These are phyloP conservation scores for Diutina sp. DNA, from an alignment of 1,139 yeast genomes.

Conservation along the genomic window DNA sequence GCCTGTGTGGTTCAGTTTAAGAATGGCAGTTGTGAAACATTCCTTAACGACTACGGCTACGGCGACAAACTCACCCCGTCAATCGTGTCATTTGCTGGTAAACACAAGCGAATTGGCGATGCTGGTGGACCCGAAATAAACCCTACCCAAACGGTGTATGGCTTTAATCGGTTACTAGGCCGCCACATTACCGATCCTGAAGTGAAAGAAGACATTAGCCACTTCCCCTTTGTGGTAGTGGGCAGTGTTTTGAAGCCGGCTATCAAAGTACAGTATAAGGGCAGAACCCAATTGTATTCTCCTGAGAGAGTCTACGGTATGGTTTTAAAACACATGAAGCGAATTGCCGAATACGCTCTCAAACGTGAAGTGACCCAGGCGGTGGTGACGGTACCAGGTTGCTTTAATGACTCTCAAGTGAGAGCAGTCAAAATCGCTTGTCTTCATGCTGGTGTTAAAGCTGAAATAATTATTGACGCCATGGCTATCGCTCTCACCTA, in stretches of 20 bases:
- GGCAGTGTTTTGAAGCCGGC: slow-evolving; percentile 79
- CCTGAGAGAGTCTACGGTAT: slow-evolving; percentile 96
- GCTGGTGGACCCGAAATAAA: slow-evolving; percentile 98
- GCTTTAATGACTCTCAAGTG: slow-evolving; percentile 95
- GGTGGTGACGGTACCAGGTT: slow-evolving; percentile 93
- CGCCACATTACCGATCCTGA: slow-evolving; percentile 84
- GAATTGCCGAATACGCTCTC: slow-evolving; percentile 90
- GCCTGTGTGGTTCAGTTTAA: slow-evolving; percentile 72
- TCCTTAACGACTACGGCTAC: slow-evolving; percentile 68
- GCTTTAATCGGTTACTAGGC: slow-evolving; percentile 96
- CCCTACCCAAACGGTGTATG: slow-evolving; percentile 94
- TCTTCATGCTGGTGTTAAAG: slow-evolving; percentile 78
- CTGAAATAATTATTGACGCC: slow-evolving; percentile 95
- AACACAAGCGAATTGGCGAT: slow-evolving; percentile 97
- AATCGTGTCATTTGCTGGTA: slow-evolving; percentile 93
- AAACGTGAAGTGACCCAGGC: slow-evolving; percentile 92
- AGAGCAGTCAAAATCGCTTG: slow-evolving; percentile 98
- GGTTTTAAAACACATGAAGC: slow-evolving; percentile 97
- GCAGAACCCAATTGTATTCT: slow-evolving; percentile 85
- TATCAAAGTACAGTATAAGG: slow-evolving; percentile 89
- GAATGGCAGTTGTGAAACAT: slow-evolving; percentile 62
- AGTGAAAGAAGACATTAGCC: slow-evolving; percentile 91
- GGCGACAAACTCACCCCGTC: slow-evolving; percentile 94
- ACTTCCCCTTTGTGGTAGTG: slow-evolving; percentile 94
- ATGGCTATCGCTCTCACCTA: slow-evolving; percentile 98